Evolutionary conservation across 495 filamentous ascomycete genomes (phyloP).

Genomic region (Glonium stellatum): DNA sequence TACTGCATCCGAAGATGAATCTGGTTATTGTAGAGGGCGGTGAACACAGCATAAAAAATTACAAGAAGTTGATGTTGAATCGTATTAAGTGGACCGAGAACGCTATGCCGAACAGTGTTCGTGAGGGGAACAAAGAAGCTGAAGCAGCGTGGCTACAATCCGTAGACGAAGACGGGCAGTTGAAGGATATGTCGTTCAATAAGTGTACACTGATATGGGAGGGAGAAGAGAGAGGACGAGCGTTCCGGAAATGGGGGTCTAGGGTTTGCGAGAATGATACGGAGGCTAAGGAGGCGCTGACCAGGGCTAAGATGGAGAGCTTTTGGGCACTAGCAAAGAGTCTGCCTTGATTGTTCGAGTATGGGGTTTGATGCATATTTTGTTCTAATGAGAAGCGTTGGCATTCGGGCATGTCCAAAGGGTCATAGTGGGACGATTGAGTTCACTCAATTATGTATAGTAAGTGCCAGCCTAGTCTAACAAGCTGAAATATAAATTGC

Average conservation of each 20-base stretch:
- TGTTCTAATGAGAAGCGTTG: no score
- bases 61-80: conserved; percentile 84
- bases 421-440: no score
- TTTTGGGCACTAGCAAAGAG: conserved; percentile 93
- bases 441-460: no score
- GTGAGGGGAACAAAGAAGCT: conserved; percentile 54
- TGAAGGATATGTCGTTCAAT: conserved; percentile 75
- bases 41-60: conserved; percentile 65
- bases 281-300: conserved; percentile 73
- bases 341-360: not conserved
- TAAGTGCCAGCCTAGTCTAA: no score
- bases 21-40: conserved; percentile 91
- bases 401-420: no score
- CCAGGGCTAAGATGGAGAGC: conserved; percentile 81
- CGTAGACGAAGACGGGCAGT: conserved; percentile 63
- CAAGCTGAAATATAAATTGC: no score
- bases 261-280: conserved; percentile 83
- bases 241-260: conserved; percentile 78
- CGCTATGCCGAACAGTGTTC: conserved; percentile 53
- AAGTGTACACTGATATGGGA: conserved; percentile 79
- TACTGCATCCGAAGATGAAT: conserved; percentile 81
- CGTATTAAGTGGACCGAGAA: conserved; percentile 95
- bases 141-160: conserved; percentile 65
- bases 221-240: conserved; percentile 68
- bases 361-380: no score